phyloP scores from a whole-genome alignment of 495 filamentous ascomycete species.

The Penicillium antarcticum region DNA sequence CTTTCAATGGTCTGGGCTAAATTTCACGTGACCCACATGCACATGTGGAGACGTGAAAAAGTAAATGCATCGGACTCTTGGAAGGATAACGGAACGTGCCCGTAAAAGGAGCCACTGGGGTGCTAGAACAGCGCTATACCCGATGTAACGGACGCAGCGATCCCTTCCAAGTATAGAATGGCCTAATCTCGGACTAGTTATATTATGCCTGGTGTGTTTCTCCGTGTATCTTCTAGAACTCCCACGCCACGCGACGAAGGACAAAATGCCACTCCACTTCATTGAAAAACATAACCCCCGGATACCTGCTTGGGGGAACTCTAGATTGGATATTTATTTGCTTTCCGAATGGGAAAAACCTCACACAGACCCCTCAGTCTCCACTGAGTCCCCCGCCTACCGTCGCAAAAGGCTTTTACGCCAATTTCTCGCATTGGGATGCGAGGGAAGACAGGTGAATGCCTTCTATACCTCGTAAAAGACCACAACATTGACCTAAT shows the following conservation, averaged over 20 bases:
- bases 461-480: neutral
- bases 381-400: constrained; percentile 5
- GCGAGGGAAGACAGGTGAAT: constrained; percentile 1
- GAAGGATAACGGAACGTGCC: no score
- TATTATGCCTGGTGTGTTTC: no score
- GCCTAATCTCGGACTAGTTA: no score
- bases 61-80: no score
- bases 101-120: no score
- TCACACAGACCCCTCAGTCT: neutral
- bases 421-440: constrained; percentile 3
- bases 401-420: constrained; percentile 4
- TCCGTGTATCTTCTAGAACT: neutral
- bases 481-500: neutral
- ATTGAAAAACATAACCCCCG: constrained; percentile 1
- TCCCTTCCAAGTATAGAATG: no score
- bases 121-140: no score
- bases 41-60: no score
- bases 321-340: constrained; percentile 1
- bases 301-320: constrained; percentile 1
- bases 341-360: constrained; percentile 5
- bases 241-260: neutral
- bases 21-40: no score
- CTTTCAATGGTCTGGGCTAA: no score
- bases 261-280: constrained; percentile 4
- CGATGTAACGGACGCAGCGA: no score